Evolutionary conservation across 805 yeast species (phyloP).

Genomic region (Yarrowia sp.): DNA sequence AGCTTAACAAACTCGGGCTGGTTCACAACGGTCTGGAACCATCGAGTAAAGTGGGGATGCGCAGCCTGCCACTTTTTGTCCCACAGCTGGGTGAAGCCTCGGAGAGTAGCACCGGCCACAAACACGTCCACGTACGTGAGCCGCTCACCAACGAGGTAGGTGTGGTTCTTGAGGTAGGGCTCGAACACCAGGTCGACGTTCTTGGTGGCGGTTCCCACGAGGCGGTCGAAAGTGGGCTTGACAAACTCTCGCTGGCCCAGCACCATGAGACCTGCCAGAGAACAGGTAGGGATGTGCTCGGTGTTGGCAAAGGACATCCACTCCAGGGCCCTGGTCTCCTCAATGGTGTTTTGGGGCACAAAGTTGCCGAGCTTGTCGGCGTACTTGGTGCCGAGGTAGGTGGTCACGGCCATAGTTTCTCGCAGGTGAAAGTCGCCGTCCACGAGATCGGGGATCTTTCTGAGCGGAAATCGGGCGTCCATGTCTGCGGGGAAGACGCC

Average conservation of each 20-base stretch:
- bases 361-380: conserved; percentile 53
- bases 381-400: conserved; percentile 49
- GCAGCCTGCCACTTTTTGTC: conserved; percentile 69
- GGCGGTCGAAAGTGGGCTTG: conserved; percentile 68
- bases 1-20: conserved; percentile 59
- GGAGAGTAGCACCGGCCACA: conserved; percentile 57
- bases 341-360: conserved; percentile 66
- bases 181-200: conserved; percentile 58
- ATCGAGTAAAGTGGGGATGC: conserved; percentile 70
- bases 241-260: conserved; percentile 74
- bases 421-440: conserved; percentile 68
- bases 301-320: conserved; percentile 81
- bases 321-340: conserved; percentile 69
- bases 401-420: conserved; percentile 67
- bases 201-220: conserved; percentile 45
- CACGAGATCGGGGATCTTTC: conserved; percentile 66
- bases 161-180: conserved; percentile 62
- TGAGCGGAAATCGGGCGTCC: conserved; percentile 61
- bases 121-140: conserved; percentile 70
- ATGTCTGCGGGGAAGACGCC: conserved; percentile 49
- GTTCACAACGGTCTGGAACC: conserved; percentile 65
- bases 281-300: conserved; percentile 62
- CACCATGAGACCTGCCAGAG: conserved; percentile 63
- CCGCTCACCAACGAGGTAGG: conserved; percentile 75
- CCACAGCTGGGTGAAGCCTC: conserved; percentile 65